phyloP scores from a whole-genome alignment of 768 basidiomycete genomes.

The Boletus speciosus region DNA sequence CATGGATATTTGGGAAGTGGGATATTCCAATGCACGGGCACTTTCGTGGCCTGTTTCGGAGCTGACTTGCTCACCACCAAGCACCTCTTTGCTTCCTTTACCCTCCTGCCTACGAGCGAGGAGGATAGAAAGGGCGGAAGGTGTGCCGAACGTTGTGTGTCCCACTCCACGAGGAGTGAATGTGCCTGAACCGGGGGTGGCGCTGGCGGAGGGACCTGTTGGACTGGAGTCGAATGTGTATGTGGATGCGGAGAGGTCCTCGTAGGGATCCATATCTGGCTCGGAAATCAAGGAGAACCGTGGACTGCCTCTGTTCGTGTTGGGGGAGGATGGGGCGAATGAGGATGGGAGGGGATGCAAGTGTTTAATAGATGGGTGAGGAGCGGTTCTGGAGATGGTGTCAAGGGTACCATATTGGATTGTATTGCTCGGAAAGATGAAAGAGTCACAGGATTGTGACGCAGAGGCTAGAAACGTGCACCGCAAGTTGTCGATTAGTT shows the following conservation, averaged over 20 bases:
- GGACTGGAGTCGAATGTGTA: constrained; percentile 26
- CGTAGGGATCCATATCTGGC: constrained; percentile 21
- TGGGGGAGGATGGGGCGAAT: constrained; percentile 19
- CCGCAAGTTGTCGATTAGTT: constrained; percentile 3
- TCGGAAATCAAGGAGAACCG: constrained; percentile 23
- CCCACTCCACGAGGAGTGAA: constrained; percentile 24
- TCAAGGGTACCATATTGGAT: constrained; percentile 25
- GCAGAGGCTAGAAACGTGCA: constrained; percentile 25
- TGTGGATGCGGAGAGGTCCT: constrained; percentile 29
- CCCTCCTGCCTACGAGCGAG: constrained; percentile 23
- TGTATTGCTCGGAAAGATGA: constrained; percentile 37
- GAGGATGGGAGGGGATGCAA: constrained; percentile 21
- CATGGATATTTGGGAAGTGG: constrained; percentile 13
- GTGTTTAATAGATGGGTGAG: constrained; percentile 17
- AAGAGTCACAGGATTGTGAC: constrained; percentile 32
- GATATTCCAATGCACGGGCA: background rate
- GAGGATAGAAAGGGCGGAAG: constrained; percentile 37
- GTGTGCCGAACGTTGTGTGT: constrained; percentile 20
- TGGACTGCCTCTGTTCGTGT: constrained; percentile 23
- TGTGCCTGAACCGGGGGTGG: constrained; percentile 4
- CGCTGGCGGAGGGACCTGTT: constrained; percentile 2
- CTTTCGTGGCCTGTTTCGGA: background rate
- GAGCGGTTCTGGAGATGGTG: constrained; percentile 15
- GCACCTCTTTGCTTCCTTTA: background rate
- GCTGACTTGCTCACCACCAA: background rate